These are phyloP conservation scores for Eucalyptus regnans DNA, from an alignment of 345 rosid genomes.

Conservation along the genomic window DNA sequence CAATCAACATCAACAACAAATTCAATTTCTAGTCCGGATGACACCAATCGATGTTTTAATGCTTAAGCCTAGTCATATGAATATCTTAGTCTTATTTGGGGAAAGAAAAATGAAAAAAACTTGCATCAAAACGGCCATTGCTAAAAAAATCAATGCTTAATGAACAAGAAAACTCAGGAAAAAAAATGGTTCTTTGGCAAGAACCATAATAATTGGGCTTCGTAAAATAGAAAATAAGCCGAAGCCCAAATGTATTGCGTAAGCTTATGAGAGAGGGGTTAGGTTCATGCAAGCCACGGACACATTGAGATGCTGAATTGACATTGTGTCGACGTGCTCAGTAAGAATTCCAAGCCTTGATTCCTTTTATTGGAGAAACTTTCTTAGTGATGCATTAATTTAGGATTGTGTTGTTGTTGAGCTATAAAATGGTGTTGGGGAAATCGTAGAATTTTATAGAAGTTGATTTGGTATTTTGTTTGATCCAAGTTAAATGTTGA, in stretches of 20 bases:
- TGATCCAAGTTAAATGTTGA: neutral
- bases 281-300: too few relatives aligned
- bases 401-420: neutral
- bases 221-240: too few relatives aligned
- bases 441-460: neutral
- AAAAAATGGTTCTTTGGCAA: neutral
- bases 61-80: neutral
- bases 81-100: neutral
- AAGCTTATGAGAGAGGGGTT: too few relatives aligned
- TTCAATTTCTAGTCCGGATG: neutral
- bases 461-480: neutral
- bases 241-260: too few relatives aligned
- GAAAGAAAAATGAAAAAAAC: neutral
- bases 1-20: neutral
- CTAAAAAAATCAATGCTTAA: neutral
- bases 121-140: neutral
- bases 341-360: neutral
- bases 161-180: neutral
- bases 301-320: neutral
- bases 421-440: neutral
- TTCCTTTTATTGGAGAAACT: neutral
- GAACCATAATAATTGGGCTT: neutral
- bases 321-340: neutral
- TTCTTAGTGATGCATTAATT: neutral
- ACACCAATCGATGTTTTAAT: neutral